Percentiles rank a stretch among this genome's conserved stretches.
phyloP scores from a whole-genome alignment of 345 rosid genomes.

The Sapria himalayana region DNA sequence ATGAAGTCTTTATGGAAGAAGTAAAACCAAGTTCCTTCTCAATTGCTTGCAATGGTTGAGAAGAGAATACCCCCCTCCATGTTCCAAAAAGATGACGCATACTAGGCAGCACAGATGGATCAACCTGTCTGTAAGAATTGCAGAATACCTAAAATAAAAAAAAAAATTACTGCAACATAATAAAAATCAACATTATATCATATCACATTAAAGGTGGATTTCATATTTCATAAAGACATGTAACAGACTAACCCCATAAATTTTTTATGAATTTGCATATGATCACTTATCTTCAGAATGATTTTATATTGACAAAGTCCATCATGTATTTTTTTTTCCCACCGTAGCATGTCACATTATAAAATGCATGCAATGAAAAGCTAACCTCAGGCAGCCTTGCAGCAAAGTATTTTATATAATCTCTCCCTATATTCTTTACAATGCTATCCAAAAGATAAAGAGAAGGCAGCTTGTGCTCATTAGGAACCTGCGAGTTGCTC shows the following conservation, averaged over 20 bases:
- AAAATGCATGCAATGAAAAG: slow-evolving; percentile 9
- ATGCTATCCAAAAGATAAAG: slow-evolving; percentile 97
- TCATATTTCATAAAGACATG: background rate
- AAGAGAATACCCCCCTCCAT: slow-evolving; percentile 96
- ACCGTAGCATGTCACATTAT: background rate
- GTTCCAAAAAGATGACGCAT: slow-evolving; percentile 99
- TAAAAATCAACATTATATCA: background rate
- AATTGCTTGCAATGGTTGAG: slow-evolving; percentile 46
- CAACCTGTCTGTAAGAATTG: slow-evolving; percentile 79
- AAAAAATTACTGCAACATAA: background rate
- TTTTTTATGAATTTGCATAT: background rate
- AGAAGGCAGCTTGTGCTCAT: slow-evolving; percentile 94
- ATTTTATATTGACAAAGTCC: background rate
- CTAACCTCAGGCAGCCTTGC: slow-evolving; percentile 70
- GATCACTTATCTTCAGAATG: too few relatives aligned
- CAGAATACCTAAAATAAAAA: slow-evolving; percentile 46
- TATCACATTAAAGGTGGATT: background rate
- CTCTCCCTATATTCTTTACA: slow-evolving; percentile 90
- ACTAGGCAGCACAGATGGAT: slow-evolving; percentile 47
- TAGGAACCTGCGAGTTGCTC: slow-evolving; percentile 73
- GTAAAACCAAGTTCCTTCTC: slow-evolving; percentile 83
- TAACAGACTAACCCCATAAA: background rate
- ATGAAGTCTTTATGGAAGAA: slow-evolving; percentile 44
- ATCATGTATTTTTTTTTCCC: background rate
- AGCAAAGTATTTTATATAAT: slow-evolving; percentile 76